Evolutionary conservation across 805 yeast genomes (phyloP).

Genomic region (Sugiyamaella mastotermitis): DNA sequence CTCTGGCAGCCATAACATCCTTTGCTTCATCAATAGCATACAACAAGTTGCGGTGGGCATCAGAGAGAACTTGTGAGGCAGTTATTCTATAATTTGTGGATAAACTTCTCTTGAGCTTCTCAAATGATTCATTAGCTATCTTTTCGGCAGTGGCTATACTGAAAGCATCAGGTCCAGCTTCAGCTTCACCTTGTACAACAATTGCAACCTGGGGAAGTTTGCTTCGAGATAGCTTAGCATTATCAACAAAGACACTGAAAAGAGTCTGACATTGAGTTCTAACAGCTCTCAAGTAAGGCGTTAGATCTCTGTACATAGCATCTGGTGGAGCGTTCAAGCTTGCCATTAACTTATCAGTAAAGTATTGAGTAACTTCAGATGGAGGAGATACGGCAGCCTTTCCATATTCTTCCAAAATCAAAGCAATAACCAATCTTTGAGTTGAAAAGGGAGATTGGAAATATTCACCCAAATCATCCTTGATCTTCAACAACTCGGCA

Average conservation of each 20-base stretch:
- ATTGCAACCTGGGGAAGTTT: conserved; percentile 80
- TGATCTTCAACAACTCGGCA: conserved; percentile 6
- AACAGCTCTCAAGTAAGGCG: conserved; percentile 77
- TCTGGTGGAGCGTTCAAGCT: conserved; percentile 12
- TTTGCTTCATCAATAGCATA: conserved; percentile 66
- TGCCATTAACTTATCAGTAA: conserved; percentile 15
- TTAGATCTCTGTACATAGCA: conserved; percentile 72
- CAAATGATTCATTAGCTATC: conserved; percentile 56
- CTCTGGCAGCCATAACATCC: conserved; percentile 37
- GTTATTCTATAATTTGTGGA: conserved; percentile 65
- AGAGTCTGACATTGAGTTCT: conserved; percentile 84
- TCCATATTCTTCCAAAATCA: conserved; percentile 61
- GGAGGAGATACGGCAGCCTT: conserved; percentile 9
- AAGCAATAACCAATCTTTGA: conserved; percentile 64
- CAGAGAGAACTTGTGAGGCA: conserved; percentile 68
- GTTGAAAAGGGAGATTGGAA: conserved; percentile 67
- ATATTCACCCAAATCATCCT: conserved; percentile 26
- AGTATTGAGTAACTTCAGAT: conserved; percentile 9
- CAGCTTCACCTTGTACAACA: conserved; percentile 88
- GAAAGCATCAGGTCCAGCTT: conserved; percentile 93
- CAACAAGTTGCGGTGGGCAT: conserved; percentile 62
- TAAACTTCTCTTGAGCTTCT: conserved; percentile 55
- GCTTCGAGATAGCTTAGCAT: conserved; percentile 63
- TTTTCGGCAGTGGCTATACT: conserved; percentile 70
- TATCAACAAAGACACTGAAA: conserved; percentile 68